Evolutionary conservation across 345 rosid species (phyloP).

Genomic region (Boechera retrofracta): DNA sequence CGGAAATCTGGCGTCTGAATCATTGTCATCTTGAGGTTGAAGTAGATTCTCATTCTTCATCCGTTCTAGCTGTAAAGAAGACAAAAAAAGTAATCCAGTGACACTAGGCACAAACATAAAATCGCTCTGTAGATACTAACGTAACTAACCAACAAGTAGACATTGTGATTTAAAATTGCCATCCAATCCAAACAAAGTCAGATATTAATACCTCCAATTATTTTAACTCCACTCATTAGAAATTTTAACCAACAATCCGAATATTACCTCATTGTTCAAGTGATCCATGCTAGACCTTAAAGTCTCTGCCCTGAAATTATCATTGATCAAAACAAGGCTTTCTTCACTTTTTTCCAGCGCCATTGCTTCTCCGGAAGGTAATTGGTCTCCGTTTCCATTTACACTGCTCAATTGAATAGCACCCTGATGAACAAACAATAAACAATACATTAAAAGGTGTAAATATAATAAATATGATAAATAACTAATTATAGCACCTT

Average conservation of each 20-base stretch:
- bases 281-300: conserved; percentile 90
- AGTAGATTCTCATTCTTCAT: conserved; percentile 93
- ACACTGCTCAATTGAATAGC: conserved; percentile 46
- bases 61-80: conserved; percentile 72
- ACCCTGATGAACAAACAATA: conserved; percentile 54
- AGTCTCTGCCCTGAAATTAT: conserved; percentile 66
- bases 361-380: conserved; percentile 48
- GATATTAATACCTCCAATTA: background rate
- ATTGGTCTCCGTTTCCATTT: conserved; percentile 52
- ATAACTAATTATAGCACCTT: background rate
- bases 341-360: conserved; percentile 51
- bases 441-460: conserved; percentile 18
- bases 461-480: background rate
- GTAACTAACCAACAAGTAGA: background rate
- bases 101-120: conserved; percentile 1
- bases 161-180: conserved; percentile 8
- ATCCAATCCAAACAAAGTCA: background rate
- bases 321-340: conserved; percentile 59
- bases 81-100: conserved; percentile 9
- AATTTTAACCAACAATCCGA: background rate
- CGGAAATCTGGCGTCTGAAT: conserved; percentile 62
- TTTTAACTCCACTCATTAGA: background rate
- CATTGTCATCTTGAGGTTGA: conserved; percentile 55
- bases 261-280: conserved; percentile 79
- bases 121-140: background rate